Evolutionary conservation across 306 rosid genomes (phyloP), one percentile per base, ranked within the genome.

Genomic region (Pueraria montana): DNA sequence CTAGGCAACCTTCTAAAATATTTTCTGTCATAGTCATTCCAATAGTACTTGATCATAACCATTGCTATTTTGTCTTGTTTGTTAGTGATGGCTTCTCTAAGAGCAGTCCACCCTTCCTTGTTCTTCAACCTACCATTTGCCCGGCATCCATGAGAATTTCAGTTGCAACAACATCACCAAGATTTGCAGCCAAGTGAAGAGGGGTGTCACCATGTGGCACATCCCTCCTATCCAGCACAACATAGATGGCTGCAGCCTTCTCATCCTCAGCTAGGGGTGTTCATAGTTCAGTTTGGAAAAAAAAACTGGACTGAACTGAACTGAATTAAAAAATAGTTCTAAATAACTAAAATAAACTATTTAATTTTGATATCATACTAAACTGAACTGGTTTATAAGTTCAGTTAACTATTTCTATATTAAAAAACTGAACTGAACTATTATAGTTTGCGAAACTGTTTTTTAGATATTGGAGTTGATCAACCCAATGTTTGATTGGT

Each of bases 21-120:
- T 82, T 92, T 93, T 0, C 84, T 94, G 84, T 93, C 89, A 17
- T 86, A 88, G 66, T 93, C 84, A 10, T 84, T 88, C 86, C 82
- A 92, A 71, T 89, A 92, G 30, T 87, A 74, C 87, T 84, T 83
- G 0, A 95, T 82, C 72, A 93, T 95, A 18, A 84, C 79, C 87
- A 88, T 75, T 38, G 93, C 92, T 32, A 95, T 82, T 42, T 87
- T 83, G n/a, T 95, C 94, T 61, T 93, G 91, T 68, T 92, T 86
- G 43, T 58, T 80, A 76, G 91, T 87, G 38, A 95, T 87, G 3
- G 99, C 97, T 84, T 89, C 91, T 80, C 92, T 88, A 7, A 92
- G 90, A 12, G 99, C 96, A 77, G 94, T 95, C 99, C 98, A 93
- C 0, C 99, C 99, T 55, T 87, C 93, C 72, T 81, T 91, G 67